phyloP scores from a whole-genome alignment of 139 green algal genomes.

The Picochlorum costavermella region DNA sequence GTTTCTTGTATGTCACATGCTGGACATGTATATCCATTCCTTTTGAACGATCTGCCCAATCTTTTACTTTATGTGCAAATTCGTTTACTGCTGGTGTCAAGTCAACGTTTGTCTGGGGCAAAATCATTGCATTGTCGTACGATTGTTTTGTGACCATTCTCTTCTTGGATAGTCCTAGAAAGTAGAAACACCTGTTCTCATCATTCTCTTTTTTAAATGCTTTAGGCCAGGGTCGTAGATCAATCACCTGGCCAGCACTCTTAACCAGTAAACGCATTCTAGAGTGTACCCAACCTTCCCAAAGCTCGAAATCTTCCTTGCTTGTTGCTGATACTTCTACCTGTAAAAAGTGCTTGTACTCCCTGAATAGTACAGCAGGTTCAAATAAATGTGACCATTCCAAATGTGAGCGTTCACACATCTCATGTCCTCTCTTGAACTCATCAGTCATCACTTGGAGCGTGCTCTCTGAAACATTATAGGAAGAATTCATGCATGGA shows the following conservation, averaged over 20 bases:
- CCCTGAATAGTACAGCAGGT: slow-evolving; percentile 60
- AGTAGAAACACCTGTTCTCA: slow-evolving; percentile 42
- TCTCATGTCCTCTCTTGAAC: slow-evolving; percentile 33
- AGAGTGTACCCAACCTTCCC: slow-evolving; percentile 82
- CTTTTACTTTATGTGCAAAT: slow-evolving; percentile 41
- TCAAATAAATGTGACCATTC: slow-evolving; percentile 64
- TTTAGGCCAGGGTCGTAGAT: slow-evolving; percentile 59
- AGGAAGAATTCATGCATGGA: slow-evolving; percentile 87
- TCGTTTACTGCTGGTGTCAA: slow-evolving; percentile 61
- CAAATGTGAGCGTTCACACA: slow-evolving; percentile 36
- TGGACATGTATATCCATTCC: slow-evolving; percentile 66
- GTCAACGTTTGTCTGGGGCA: slow-evolving; percentile 45
- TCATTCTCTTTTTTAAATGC: slow-evolving; percentile 22
- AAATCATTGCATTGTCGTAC: slow-evolving; percentile 22
- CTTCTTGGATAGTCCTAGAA: slow-evolving; percentile 63
- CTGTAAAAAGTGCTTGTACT: slow-evolving; percentile 71
- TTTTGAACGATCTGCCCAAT: slow-evolving; percentile 18
- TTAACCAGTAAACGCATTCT: slow-evolving; percentile 66
- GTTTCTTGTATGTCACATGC: slow-evolving; percentile 27
- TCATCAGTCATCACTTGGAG: slow-evolving; percentile 60
- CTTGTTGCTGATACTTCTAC: slow-evolving; percentile 66
- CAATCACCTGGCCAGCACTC: slow-evolving; percentile 46
- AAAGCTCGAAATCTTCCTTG: slow-evolving; percentile 64
- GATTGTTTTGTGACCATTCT: slow-evolving; percentile 25
- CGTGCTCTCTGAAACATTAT: slow-evolving; percentile 85